Base-by-base conservation (phyloP, 441 rosid species). In the Pelargonium fulgidum region DNA sequence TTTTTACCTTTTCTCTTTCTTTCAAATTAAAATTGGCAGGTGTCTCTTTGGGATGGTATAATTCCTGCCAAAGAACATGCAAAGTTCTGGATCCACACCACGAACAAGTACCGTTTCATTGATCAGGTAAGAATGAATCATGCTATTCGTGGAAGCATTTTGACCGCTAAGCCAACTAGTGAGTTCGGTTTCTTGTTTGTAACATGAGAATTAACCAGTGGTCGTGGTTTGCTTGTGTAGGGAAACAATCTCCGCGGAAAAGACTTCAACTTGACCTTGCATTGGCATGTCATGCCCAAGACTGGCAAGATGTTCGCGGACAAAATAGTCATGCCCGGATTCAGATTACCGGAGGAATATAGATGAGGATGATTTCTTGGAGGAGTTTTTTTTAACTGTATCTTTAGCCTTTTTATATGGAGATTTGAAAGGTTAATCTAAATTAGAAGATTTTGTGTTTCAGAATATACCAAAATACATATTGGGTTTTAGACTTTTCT, bases 221-320 rank as follows among this genome's bases (percentile, higher is more conserved):
- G 36, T 63, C 75, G 56, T 6, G 48, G 45, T 50, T 63, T 47
- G 36, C 29, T 20, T 47, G 41, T 70, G 63, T 73, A 94, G 99
- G 99, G 99, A 73, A 83, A 82, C 67, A 87, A 86, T 75, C 99
- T 94, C 61, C 88, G 89, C 0, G 97, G 97, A 13, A 91, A 87
- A 76, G 86, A 84, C 16, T 94, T 90, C 86, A 94, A 94, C 82
- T 76, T 94, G 79, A 91, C 99, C 10, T 79, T 94, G 81, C 99
- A 90, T 68, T 94, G 99, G 99, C 96, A 90, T 68, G 96, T 94
- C 58, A 94, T 94, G 99, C 97, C 99, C 14, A 94, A 94, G 85
- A 86, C 97, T 0, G 97, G 99, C 71, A 94, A 88, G 86, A 94
- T 90, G 99, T 85, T 87, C 72, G 85, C 91, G 0, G 81, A 88